Evolutionary conservation across 2,329 filamentous ascomycete species (phyloP), one percentile per base, ranked within the genome.

Genomic region (Scedosporium apiospermum): DNA sequence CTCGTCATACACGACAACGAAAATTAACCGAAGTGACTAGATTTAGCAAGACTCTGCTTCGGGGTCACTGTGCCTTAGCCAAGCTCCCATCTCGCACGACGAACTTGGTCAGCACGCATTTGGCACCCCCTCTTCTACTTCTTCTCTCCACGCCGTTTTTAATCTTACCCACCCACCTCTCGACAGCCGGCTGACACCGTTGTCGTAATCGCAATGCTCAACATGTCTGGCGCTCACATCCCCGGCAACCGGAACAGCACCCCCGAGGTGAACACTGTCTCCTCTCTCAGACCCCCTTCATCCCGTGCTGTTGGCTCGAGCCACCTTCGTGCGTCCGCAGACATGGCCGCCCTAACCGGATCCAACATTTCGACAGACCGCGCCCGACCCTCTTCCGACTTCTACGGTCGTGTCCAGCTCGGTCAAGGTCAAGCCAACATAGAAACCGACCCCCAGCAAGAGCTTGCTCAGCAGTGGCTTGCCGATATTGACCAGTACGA

Each of bases 401-500:
- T 98, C 75, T 96, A 93, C 75, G 93, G 90, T 66, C 90, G 89
- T 70, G 78, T 83, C 53, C 86, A 90, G 70, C 83, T 88, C 73
- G 82, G 82, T 66, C 87, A 86, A 69, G 83, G 80, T 69, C 88
- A 90, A 65, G 84, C 80, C 67, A 86, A 83, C 68, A 77, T 84
- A 21, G 93, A 97, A 62, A 76, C 78, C 66, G 95, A 98, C 75
- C 86, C 89, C 9, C 88, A 95, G 74, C 95, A 98, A 74, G 93
- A 93, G 76, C 90, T 93, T 67, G 92, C 93, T 60, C 93, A 97
- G 78, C 93, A 99, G 76, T 99, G 95, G 95, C 93, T 99, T 70
- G 92, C 93, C 63, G 95, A 99, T 71, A 98, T 99, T 68, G 95
- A 99, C 73, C 93, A 98, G 75, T 97, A 97, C 71, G 95, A 99